These are phyloP conservation scores for Triticum monococcum DNA, from an alignment of 176 grass and related monocot species.

Conservation along the genomic window DNA sequence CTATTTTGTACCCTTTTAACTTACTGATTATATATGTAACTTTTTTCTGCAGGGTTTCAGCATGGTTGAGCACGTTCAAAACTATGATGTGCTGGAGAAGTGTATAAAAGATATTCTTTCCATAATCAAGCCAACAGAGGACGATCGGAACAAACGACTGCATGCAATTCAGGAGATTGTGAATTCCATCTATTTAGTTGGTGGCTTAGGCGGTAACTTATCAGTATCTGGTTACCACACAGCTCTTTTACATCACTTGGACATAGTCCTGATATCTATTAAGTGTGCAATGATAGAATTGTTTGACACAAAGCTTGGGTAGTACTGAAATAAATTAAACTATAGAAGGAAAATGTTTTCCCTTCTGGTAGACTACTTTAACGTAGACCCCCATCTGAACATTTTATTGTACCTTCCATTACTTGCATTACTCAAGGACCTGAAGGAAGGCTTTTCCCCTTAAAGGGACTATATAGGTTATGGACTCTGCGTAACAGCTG, in stretches of 20 bases:
- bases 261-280: background rate
- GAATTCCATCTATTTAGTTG: constrained; percentile 37
- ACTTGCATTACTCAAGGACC: background rate
- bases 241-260: background rate
- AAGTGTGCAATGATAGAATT: background rate
- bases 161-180: constrained; percentile 51
- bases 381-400: background rate
- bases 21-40: background rate
- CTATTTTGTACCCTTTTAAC: background rate
- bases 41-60: constrained; percentile 6
- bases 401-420: background rate
- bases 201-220: constrained; percentile 39
- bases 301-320: background rate
- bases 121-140: constrained; percentile 59
- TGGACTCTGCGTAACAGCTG: background rate
- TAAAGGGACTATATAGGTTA: background rate
- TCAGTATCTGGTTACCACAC: background rate
- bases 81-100: constrained; percentile 29
- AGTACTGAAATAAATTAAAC: background rate
- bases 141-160: constrained; percentile 39
- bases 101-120: constrained; percentile 66
- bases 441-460: background rate
- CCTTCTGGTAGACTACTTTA: background rate
- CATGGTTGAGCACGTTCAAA: constrained; percentile 10
- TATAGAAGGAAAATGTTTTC: background rate